Base-by-base conservation (phyloP, 257 asterid genomes). In the Nicotiana noctiflora region DNA sequence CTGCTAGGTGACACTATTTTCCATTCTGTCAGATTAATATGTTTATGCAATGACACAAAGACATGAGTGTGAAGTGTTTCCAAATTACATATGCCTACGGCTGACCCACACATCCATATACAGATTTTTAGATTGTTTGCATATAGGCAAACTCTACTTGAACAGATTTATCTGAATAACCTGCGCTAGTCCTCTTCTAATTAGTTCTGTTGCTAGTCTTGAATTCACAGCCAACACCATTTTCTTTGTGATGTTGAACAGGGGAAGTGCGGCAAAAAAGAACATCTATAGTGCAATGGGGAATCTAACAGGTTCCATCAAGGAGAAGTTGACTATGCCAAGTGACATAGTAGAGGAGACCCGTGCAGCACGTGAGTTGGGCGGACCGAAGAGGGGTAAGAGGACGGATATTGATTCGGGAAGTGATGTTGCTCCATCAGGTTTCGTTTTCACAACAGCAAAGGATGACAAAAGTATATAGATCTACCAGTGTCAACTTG, bases 321-420 rank as follows among this genome's bases (percentile, higher is more conserved):
- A 77, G 76, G 88, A 59, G 23, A 85, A 85, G 81, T 62, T 79
- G 44, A 82, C 85, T 29, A 70, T 78, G 49, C 85, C 87, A 14
- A 61, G 79, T 11, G 83, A 72, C 61, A 81, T 79, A 1, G 80
- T 62, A 15, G 74, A 81, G 49, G 81, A 78, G 34, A 80, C 81
- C 0, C 79, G 81, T 18, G 81, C 81, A 2, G 25, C 59, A 8
- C 64, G 52, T 0, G 86, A 84, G 61, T 72, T 80, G 3, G 84
- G 80, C 21, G 84, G 84, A 62, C 75, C 83, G 0, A 81, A 68
- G 29, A 34, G 76, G 57, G 82, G 34, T 9, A 66, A 60, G 65
- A 84, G 65, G 49, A 13, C 57, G 78, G 82, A 59, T 11, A 77
- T 67, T 21, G 77, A 79, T 8, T 65, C 49, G 49, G 79, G 8